Percentiles rank a stretch among this genome's conserved stretches.
These are phyloP conservation scores for Tetrahymena borealis DNA, from an alignment of 73 alveolate species.

Conservation along the genomic window DNA sequence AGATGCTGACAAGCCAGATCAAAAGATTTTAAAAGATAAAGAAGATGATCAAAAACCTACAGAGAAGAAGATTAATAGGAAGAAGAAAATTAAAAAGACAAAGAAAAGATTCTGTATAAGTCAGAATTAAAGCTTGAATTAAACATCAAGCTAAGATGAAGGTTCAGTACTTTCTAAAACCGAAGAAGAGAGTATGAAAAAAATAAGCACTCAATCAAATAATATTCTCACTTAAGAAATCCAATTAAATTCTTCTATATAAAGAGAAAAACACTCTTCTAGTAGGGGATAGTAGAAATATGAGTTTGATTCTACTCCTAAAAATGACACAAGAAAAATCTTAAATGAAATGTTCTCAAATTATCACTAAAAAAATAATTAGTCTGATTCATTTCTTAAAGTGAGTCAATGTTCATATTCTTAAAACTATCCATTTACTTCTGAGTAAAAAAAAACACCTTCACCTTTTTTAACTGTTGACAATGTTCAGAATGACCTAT, in stretches of 20 bases:
- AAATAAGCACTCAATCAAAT: neutral
- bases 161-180: neutral
- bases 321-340: no score
- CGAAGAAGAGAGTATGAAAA: neutral
- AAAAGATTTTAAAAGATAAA: neutral
- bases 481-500: neutral
- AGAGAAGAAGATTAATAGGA: neutral
- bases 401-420: no score
- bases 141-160: neutral
- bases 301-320: no score
- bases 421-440: neutral
- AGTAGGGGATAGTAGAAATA: no score
- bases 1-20: no score
- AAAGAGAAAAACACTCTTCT: no score
- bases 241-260: no score
- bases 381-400: neutral
- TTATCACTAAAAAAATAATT: no score
- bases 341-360: no score
- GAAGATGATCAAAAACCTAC: neutral
- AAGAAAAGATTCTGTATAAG: neutral
- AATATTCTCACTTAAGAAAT: neutral
- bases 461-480: neutral
- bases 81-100: neutral
- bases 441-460: neutral
- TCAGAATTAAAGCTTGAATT: neutral